Base-by-base conservation (phyloP, 78 protist species). In the Planoprotostelium fungivorum region DNA sequence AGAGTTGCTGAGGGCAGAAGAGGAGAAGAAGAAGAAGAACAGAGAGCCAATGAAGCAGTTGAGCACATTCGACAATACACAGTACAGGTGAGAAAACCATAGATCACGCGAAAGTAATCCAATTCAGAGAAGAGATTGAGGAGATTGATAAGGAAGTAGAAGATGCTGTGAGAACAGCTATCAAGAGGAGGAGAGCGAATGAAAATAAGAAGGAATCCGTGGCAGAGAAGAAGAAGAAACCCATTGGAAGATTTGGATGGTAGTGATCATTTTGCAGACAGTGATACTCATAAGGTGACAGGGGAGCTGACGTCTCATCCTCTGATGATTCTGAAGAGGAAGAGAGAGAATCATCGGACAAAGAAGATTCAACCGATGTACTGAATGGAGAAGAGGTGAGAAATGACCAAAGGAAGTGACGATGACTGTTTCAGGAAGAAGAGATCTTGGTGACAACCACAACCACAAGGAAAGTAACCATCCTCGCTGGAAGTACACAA, bases 161-260 rank as follows among this genome's bases (percentile, higher is more conserved):
- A 85, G 88, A 88, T 38, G 86, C 95, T 34, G 89, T 93, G 0
- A 86, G 51, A 83, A 63, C n/a, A 34, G 95, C 93, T 90, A 84
- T 93, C 34, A 85, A 85, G 87, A 85, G 16, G 87, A 35, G 37
- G 16, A 85, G 16, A 16, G n/a, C 5, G 37, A 85, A 85, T 5
- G 34, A 85, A 35, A 16, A 16, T 25, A 85, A 85, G 16, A 35
- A 36, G 37, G 37, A 85, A 35, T 5, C n/a, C n/a, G n/a, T n/a
- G n/a, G n/a, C n/a, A n/a, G n/a, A 84, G 31, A 84, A 86, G 63
- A n/a, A 84, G 5, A n/a, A 86, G 0, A n/a, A 0, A 90, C 63
- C 73, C 39, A 88, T 38, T 34, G 85, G 85, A 23, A 34, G 84
- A 1, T 84, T 39, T 10, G 38, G 9, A 63, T n/a, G 28, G 25